Evolutionary conservation across 495 filamentous ascomycete species (phyloP), one percentile per base, ranked within the genome.

Genomic region (Tuber aestivum): DNA sequence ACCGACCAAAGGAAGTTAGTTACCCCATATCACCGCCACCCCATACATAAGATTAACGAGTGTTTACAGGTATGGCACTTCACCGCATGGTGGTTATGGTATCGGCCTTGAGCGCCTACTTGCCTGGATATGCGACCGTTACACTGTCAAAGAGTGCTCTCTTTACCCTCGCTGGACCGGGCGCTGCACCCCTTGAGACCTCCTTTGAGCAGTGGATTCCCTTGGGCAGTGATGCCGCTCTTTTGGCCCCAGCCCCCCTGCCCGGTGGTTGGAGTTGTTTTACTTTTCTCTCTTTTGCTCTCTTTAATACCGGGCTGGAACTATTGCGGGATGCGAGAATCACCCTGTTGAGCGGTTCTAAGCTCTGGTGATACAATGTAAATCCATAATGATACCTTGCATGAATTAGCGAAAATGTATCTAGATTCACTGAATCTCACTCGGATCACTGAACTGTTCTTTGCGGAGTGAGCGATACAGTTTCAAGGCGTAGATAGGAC

Each of bases 1-100:
- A 97, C 94, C 16, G 95, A 99, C 85, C 94, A 97, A 89, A 88
- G 95, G 81, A 97, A 97, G 93, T 96, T 85, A 88, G 93, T 92
- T 76, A 35, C 56, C 45, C 45, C 56, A 65, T 76, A 40, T 70
- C 18, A 75, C 38, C 16, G 41, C 77, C 50, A 56, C 21, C 77
- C 35, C 56, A 38, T 70, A 44, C 48, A 37, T 35, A 44, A 38
- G 68, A 61, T 72, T 80, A 74, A 82, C 20, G 32, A 38, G 41
- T 42, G 56, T 38, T 6, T 61, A 74, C 79, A 97, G 94, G 85
- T 99, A 97, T 83, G 95, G 95, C 72, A 94, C 92, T 70, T 93
- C 91, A 61, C 94, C 95, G 18, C 95, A 99, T 83, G 95, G 95
- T 72, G 95, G 95, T 74, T 99, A 97, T 83, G 95, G 95, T 71